Conservation (phyloP, 192 early-diverging fungal species). For the Coemansia sp. region DNA sequence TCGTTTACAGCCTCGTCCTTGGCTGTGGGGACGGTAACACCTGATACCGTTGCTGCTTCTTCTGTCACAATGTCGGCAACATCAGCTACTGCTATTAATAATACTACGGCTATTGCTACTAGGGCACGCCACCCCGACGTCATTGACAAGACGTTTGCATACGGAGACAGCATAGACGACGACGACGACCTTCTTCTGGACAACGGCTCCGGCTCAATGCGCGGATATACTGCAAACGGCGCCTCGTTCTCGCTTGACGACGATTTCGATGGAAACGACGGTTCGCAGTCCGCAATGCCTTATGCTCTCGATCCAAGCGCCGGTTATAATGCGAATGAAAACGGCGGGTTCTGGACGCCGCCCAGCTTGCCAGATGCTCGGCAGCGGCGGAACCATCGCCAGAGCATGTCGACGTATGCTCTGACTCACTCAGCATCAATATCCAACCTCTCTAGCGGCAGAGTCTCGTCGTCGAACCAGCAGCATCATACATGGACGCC, state of each 20-base stretch:
- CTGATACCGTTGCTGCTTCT: background rate
- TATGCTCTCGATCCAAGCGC: background rate
- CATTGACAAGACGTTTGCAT: slow-evolving; percentile 3
- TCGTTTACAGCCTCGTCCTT: slow-evolving; percentile 16
- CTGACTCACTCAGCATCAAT: slow-evolving; percentile 4
- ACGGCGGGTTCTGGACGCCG: slow-evolving; percentile 36
- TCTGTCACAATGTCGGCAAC: background rate
- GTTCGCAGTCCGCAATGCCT: slow-evolving; percentile 1
- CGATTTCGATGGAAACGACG: slow-evolving; percentile 18
- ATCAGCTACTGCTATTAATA: background rate
- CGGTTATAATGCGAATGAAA: background rate
- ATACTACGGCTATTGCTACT: slow-evolving; percentile 6
- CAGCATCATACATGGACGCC: slow-evolving; percentile 6
- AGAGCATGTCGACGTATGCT: slow-evolving; percentile 29
- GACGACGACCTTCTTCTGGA: slow-evolving; percentile 1
- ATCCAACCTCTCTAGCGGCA: background rate
- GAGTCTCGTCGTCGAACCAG: background rate
- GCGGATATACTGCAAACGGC: slow-evolving; percentile 43
- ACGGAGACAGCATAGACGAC: background rate
- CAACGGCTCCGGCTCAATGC: slow-evolving; percentile 1
- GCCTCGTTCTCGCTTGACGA: slow-evolving; percentile 49
- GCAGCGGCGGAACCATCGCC: slow-evolving; percentile 45
- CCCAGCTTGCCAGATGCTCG: slow-evolving; percentile 31
- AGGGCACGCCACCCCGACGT: background rate
- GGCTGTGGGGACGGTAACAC: background rate